Base-by-base conservation (phyloP, 2,329 filamentous ascomycete species). In the Diplocarpon rosae region DNA sequence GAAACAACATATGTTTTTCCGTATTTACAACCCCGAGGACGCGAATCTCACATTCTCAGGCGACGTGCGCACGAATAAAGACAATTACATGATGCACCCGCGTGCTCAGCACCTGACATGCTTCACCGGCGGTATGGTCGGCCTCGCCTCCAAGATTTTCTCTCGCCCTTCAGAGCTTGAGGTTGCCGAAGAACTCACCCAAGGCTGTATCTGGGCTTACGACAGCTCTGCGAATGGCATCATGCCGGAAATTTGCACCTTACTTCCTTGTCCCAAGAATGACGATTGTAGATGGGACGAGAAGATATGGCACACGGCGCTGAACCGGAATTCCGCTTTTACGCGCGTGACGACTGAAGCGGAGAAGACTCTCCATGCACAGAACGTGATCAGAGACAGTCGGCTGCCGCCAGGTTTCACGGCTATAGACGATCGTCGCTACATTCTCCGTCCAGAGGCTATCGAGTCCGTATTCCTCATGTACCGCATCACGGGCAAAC, bases 91-190 rank as follows among this genome's bases (percentile, higher is more conserved):
- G 8, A 45, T 54, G 24, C 47, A 50, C 61, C 52, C 57, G 36
- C 66, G 50, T 32, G 65, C 69, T 10, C 75, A 85, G 52, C 83
- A 87, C 61, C 68, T 88, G 1, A 75, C 74, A 1, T 88, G 83
- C 62, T 88, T 85, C 57, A 68, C 75, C 2, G 83, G 83, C 6
- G 83, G 81, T 9, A 79, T 83, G 68, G 79, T 84, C 37, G 82
- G 69, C 1, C 70, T 88, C 30, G 79, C 75, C 1, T 77, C 81
- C 1, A 75, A 72, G 48, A 66, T 86, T 20, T 75, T 84, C 50
- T 56, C 68, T 37, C 67, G 65, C 1, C 66, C 67, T 0, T 66
- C 72, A 3, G 74, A 82, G 32, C 59, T 83, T 7, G 64, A 70
- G 2, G 66, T 74, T 14, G 79, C 75, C 1, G 66, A 68, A 45